A percentile compares a stretch with the other conserved stretches of the same genome.
phyloP scores from a whole-genome alignment of 192 early-diverging fungal species.

The Coemansia nantahalensis region DNA sequence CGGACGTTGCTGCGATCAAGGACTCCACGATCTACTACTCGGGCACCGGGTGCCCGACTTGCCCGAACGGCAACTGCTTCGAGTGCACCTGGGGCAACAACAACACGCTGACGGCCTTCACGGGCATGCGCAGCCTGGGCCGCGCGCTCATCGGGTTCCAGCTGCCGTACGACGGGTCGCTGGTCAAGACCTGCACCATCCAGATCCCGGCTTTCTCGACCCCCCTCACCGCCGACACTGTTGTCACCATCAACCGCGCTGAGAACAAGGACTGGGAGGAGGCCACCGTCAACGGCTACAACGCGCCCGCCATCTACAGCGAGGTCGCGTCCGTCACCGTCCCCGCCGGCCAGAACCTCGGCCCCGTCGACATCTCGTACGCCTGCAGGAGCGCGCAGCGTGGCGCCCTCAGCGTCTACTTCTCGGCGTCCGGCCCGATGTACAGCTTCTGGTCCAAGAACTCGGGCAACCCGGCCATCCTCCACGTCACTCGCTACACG shows the following conservation, averaged over 20 bases:
- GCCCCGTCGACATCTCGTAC: slow-evolving; percentile 24
- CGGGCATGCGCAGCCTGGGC: slow-evolving; percentile 32
- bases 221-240: slow-evolving; percentile 14
- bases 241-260: slow-evolving; percentile 16
- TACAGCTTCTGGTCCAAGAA: slow-evolving; percentile 49
- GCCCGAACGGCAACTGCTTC: slow-evolving; percentile 49
- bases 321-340: slow-evolving; percentile 26
- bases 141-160: slow-evolving; percentile 39
- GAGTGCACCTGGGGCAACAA: slow-evolving; percentile 42
- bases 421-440: slow-evolving; percentile 12
- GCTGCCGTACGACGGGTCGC: slow-evolving; percentile 18
- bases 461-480: slow-evolving; percentile 49
- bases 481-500: slow-evolving; percentile 14
- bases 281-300: slow-evolving; percentile 28
- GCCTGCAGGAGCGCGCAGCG: slow-evolving; percentile 31
- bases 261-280: slow-evolving; percentile 30
- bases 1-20: slow-evolving; percentile 30
- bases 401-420: slow-evolving; percentile 26
- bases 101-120: slow-evolving; percentile 23
- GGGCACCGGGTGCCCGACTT: slow-evolving; percentile 38
- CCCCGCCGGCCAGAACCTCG: slow-evolving; percentile 22
- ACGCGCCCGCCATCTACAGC: slow-evolving; percentile 19
- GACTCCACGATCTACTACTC: slow-evolving; percentile 51
- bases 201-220: slow-evolving; percentile 41
- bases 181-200: slow-evolving; percentile 27